Conservation (phyloP, 2,329 filamentous ascomycete genomes). For the Sporothrix globosa region DNA sequence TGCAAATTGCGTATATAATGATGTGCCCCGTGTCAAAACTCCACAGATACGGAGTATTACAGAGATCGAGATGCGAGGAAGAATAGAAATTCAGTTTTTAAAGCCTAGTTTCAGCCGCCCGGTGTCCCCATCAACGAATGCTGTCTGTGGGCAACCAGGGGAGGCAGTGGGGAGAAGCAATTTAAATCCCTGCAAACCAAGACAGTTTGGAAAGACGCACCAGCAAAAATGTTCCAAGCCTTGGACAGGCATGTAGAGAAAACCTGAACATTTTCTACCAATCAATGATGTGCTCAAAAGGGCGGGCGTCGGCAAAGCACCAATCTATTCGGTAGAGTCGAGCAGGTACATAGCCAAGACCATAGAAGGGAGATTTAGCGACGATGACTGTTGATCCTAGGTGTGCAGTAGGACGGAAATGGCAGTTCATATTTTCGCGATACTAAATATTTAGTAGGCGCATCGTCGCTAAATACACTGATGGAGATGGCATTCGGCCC, state of each 20-base stretch:
- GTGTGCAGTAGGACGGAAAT: not conserved
- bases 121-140: conserved; percentile 20
- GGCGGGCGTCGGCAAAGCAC: not conserved
- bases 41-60: not conserved
- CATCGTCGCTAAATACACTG: not conserved
- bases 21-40: not conserved
- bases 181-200: conserved; percentile 18
- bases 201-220: not conserved
- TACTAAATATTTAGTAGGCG: not conserved
- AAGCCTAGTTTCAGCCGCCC: conserved; percentile 14
- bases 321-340: not conserved
- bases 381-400: conserved; percentile 1
- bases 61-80: conserved; percentile 1
- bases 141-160: not conserved
- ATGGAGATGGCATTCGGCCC: conserved; percentile 3
- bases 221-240: not conserved
- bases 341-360: not conserved
- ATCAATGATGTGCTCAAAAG: conserved; percentile 8
- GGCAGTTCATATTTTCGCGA: not conserved
- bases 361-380: not conserved
- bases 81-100: not conserved
- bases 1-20: not conserved
- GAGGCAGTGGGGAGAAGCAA: conserved; percentile 19
- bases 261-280: not conserved
- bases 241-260: not conserved